Base-by-base conservation (phyloP, 176 grass and related monocot species). In the Luzula sylvatica region DNA sequence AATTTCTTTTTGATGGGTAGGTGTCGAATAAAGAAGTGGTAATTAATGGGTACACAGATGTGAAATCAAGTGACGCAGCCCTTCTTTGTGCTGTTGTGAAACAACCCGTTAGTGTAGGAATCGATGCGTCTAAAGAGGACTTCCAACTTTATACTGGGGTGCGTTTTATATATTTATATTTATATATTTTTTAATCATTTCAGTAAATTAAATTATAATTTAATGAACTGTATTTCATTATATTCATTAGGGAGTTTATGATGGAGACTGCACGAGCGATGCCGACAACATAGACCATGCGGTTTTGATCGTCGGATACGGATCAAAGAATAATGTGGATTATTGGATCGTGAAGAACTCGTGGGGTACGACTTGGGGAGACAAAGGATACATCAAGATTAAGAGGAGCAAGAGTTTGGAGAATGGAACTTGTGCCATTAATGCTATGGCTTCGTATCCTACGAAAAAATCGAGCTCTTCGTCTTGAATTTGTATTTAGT, bases 341-440 rank as follows among this genome's bases (percentile, higher is more conserved):
- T 79, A 79, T 35, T 79, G 75, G 75, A 72, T 79, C 23, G 29
- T 79, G 32, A 79, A 79, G 60, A 79, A 79, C 3, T 79, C 75
- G 7, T 79, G 75, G 75, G 68, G 52, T 24, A 61, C 61, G 26
- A 79, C 16, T 38, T 79, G 75, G 75, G 75, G 75, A 29, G 59
- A 66, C 25, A 11, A 79, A 72, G 75, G 75, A 15, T 79, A 79
- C 19, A 72, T 79, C 47, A 58, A 79, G 50, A 72, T 79, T 8
- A 79, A 55, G 29, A 72, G 60, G 25, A 65, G 72, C 23, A 54
- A 45, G 7, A 32, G 3, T 30, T 65, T 79, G 51, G 23, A 51
- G 21, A 59, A 66, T 39, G 75, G 75, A 35, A 65, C 44, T 23
- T 79, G 75, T 48, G 68, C 75, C 17, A 79, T 79, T 49, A 38